Evolutionary conservation across 805 yeast genomes (phyloP), one percentile per base, ranked within the genome.

Genomic region (Saccharomycopsis selenospora): DNA sequence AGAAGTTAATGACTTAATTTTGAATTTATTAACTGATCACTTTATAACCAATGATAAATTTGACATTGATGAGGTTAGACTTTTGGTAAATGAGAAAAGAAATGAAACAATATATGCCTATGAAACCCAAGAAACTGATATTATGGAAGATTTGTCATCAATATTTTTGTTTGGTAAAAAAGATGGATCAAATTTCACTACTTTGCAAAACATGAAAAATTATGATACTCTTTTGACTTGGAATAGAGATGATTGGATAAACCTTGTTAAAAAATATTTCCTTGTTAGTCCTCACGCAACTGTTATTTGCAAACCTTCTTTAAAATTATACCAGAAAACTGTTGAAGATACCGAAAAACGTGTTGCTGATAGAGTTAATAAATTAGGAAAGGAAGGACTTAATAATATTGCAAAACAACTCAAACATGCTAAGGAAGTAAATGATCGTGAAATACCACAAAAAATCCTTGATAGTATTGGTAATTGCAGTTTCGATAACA

Each of bases 371-470:
- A 77, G 88, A 61, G 71, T 71, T 47, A 62, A 60, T 2, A 62
- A 67, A 18, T 70, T 76, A 47, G 91, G 90, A 13, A 69, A 71
- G 40, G 69, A 69, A 0, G 95, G 93, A 0, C 74, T 85, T 40
- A 63, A 66, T 14, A 58, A 72, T 30, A 64, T 86, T 38, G 76
- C 67, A 10, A 61, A 71, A 23, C 67, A 69, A 44, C 67, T 93
- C 36, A 71, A 79, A 23, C 52, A 59, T 0, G 97, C 97, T 0
- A 81, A 79, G 56, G 68, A 61, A 2, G 71, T 69, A 42, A 91
- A 91, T 62, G 85, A 87, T 60, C 66, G 59, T n/a, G 83, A 85
- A 20, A 84, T 93, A 53, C 97, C 98, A 0, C 73, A 76, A 8
- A 72, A 72, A 1, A 66, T 89, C 4, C 62, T 91, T 17, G 67